Conservation (phyloP, 352 stramenopile genomes). For the Phytophthora hybrid region DNA sequence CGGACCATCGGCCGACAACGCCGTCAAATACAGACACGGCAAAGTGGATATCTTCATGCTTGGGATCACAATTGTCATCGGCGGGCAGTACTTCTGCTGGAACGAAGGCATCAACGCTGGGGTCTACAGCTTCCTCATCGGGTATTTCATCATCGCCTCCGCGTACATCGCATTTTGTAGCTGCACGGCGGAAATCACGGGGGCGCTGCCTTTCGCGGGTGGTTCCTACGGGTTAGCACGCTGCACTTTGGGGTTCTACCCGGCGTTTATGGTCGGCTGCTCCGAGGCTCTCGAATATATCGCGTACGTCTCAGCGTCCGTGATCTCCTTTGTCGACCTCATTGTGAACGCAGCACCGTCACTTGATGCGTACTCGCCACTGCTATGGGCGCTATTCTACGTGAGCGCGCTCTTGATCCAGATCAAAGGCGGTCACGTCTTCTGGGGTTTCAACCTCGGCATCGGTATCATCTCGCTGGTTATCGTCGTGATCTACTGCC, state of each 20-base stretch:
- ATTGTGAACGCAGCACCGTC: constrained; percentile 31
- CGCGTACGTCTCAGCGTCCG: constrained; percentile 47
- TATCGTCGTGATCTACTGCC: constrained; percentile 48
- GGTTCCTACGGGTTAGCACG: constrained; percentile 44
- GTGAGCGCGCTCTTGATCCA: constrained; percentile 41
- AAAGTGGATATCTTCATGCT: constrained; percentile 43
- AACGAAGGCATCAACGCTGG: constrained; percentile 44
- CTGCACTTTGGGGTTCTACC: constrained; percentile 51
- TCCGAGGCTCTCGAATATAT: constrained; percentile 56
- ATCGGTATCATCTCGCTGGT: constrained; percentile 40
- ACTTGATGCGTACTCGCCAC: constrained; percentile 18
- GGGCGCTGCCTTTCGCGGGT: constrained; percentile 41
- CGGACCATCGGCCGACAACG: constrained; percentile 1
- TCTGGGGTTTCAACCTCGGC: constrained; percentile 54
- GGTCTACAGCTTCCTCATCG: constrained; percentile 44
- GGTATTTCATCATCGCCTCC: constrained; percentile 31
- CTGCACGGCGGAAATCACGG: constrained; percentile 46
- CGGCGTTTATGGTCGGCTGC: constrained; percentile 45
- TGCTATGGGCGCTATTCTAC: constrained; percentile 46
- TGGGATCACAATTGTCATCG: constrained; percentile 52
- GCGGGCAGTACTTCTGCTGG: constrained; percentile 55
- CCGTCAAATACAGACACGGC: constrained; percentile 24
- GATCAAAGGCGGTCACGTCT: constrained; percentile 34
- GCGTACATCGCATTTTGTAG: constrained; percentile 45
- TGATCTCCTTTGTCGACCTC: constrained; percentile 42